These are phyloP conservation scores for Eragrostis nindensis DNA, from an alignment of 176 grass and related monocot genomes.

Conservation along the genomic window DNA sequence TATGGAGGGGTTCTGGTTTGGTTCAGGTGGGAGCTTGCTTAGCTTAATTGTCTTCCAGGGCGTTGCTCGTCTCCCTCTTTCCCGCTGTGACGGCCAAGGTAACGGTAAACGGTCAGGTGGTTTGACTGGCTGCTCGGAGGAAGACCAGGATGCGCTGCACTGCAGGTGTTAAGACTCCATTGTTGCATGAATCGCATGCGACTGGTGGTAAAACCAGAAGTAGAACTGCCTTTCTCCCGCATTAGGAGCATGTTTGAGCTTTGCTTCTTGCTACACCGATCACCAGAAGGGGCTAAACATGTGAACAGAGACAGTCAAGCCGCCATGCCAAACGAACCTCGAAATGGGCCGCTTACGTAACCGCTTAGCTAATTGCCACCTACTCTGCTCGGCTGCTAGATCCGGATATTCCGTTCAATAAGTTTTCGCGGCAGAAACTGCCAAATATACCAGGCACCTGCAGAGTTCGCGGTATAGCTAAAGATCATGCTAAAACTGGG, in stretches of 20 bases:
- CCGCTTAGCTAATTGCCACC: conserved; percentile 10
- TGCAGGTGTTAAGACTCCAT: too few relatives aligned
- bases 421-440: not conserved
- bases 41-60: not conserved
- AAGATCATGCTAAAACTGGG: not conserved
- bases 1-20: not conserved
- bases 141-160: too few relatives aligned
- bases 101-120: conserved; percentile 39
- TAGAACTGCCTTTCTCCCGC: not conserved
- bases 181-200: not conserved
- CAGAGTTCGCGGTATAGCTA: not conserved
- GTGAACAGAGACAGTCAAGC: not conserved
- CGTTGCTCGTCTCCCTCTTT: not conserved
- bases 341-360: conserved; percentile 16
- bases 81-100: not conserved
- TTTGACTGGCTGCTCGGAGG: not conserved
- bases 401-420: not conserved
- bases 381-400: not conserved
- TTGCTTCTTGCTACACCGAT: not conserved
- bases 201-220: not conserved
- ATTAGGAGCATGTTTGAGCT: not conserved
- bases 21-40: not conserved
- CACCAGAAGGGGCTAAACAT: not conserved
- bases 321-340: not conserved
- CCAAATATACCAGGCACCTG: not conserved